A percentile compares a stretch with the other conserved stretches of the same genome.
Conservation (phyloP, 805 yeast species). For the Teunomyces gatunensis region DNA sequence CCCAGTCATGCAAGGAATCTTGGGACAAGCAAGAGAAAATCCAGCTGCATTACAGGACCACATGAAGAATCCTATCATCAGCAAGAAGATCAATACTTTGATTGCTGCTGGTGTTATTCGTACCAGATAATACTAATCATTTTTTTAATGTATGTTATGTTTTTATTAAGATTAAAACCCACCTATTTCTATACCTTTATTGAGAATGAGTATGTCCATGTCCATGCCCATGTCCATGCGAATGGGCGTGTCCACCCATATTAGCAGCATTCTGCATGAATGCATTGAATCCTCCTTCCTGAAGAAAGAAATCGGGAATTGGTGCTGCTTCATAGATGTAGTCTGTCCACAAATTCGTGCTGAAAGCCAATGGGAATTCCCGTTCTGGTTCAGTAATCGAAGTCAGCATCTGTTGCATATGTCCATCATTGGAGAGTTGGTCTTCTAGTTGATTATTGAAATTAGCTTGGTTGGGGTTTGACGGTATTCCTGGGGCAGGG, state of each 20-base stretch:
- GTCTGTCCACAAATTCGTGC: not conserved
- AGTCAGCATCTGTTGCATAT: not conserved
- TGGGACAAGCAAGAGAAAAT: constrained; percentile 89
- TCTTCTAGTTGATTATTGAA: not conserved
- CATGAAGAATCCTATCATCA: constrained; percentile 93
- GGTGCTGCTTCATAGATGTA: not conserved
- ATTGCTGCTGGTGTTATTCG: constrained; percentile 97
- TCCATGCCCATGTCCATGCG: not conserved
- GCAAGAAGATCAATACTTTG: constrained; percentile 80
- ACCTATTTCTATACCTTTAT: not conserved
- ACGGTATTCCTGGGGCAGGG: not conserved
- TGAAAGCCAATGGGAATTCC: not conserved
- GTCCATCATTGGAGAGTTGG: not conserved
- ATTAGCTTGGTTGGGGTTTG: not conserved
- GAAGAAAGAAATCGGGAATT: not conserved
- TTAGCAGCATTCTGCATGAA: not conserved
- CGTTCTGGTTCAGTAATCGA: not conserved
- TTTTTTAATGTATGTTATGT: constrained; percentile 3
- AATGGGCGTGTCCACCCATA: not conserved
- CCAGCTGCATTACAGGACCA: constrained; percentile 98
- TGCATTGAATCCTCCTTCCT: not conserved
- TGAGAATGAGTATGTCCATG: not conserved
- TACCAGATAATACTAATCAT: constrained; percentile 52
- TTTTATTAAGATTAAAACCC: not conserved
- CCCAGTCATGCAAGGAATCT: constrained; percentile 93